A percentile compares a stretch with the other conserved stretches of the same genome.
Conservation (phyloP, 2,329 filamentous ascomycete species). For the Zymoseptoria tritici region DNA sequence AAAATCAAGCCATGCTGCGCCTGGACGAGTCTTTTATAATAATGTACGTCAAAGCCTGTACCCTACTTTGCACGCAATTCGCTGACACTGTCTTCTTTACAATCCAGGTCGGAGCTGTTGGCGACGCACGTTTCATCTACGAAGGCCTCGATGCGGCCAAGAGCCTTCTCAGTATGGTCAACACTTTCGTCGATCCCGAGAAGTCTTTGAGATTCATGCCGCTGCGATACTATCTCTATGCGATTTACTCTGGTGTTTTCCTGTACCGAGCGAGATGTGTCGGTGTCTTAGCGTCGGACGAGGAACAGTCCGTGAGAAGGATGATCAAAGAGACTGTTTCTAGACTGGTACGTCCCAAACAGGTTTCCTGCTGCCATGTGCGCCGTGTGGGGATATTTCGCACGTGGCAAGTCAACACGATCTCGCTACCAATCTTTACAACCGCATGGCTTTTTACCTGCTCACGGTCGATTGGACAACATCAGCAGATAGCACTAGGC, state of each 20-base stretch:
- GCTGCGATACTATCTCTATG: slow-evolving; percentile 42
- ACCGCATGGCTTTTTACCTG: background rate
- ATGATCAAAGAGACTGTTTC: slow-evolving; percentile 42
- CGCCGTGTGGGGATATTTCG: background rate
- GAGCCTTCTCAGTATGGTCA: slow-evolving; percentile 43
- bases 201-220: slow-evolving; percentile 43
- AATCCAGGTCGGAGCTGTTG: slow-evolving; percentile 36
- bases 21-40: slow-evolving; percentile 38
- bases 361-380: background rate
- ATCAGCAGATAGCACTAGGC: background rate
- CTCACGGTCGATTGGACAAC: no score
- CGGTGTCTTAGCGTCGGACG: slow-evolving; percentile 41
- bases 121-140: slow-evolving; percentile 44
- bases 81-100: background rate
- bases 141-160: slow-evolving; percentile 45
- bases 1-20: slow-evolving; percentile 14
- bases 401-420: background rate
- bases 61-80: background rate
- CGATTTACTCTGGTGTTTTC: slow-evolving; percentile 44
- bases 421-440: background rate
- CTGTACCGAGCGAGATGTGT: slow-evolving; percentile 43
- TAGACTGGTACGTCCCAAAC: slow-evolving; percentile 23
- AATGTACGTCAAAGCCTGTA: slow-evolving; percentile 22
- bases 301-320: slow-evolving; percentile 39
- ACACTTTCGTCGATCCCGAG: slow-evolving; percentile 44